Evolutionary conservation across 805 yeast species (phyloP), one percentile per base, ranked within the genome.

Genomic region (Nakazawaea sp.): DNA sequence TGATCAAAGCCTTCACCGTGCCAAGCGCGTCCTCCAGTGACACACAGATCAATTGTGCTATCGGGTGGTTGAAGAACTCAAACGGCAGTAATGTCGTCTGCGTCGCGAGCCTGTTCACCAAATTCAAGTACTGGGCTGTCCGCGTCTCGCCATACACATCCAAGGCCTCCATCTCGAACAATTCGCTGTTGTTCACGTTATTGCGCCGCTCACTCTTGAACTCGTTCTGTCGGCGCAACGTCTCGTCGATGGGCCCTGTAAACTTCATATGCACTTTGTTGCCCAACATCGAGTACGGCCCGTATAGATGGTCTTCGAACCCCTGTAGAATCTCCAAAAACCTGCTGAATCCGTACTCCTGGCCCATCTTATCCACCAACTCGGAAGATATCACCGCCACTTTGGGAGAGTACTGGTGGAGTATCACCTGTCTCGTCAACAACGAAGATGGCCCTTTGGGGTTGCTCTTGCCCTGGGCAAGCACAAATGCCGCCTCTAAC

Each of bases 51-150:
- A 90, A 53, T 29, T 88, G 82, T 2, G 85, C 70, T 2, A 87
- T 72, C 0, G 97, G 97, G 52, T 89, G 96, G 46, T 83, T 79
- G 55, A 88, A 78, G 4, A 87, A 79, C 55, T 90, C 97, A 52
- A 84, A 86, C 2, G 90, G 78, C 2, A 85, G 75, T 7, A 84
- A 58, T 6, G 69, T 68, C 11, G 74, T 68, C 10, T 81, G 66
- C 3, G 86, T 68, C 6, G 82, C 61, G 29, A 82, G 50, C 45
- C 75, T 70, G 21, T 78, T 67, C 45, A 82, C 67, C 44, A 77
- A 67, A 35, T 70, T 72, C 43, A 74, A 59, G 51, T 80, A 85
- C 8, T 79, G 58, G 4, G 74, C 64, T 21, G 24, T 7, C 7
- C 24, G 24, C 10, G 24, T 21, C 10, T 7, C 24, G 7, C 10